These are phyloP conservation scores for Coffea eugenioides DNA, from an alignment of 257 asterid genomes.

Conservation along the genomic window DNA sequence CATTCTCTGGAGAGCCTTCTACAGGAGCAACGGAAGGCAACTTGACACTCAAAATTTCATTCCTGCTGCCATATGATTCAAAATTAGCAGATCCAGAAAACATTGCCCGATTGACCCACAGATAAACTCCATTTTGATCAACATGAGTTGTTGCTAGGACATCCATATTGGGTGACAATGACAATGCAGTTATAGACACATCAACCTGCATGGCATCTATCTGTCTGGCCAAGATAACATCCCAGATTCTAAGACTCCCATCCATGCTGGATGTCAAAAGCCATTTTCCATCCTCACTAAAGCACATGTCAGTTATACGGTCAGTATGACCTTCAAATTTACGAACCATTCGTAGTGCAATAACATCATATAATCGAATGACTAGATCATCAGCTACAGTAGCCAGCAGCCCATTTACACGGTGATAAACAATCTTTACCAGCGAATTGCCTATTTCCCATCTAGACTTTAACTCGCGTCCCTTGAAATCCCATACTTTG, in stretches of 20 bases:
- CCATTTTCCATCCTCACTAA: slow-evolving; percentile 97
- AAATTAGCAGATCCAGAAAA: slow-evolving; percentile 62
- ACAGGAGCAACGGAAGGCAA: slow-evolving; percentile 63
- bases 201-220: slow-evolving; percentile 83
- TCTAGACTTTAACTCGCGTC: slow-evolving; percentile 51
- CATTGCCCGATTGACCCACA: slow-evolving; percentile 91
- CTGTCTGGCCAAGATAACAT: slow-evolving; percentile 76
- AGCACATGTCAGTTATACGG: slow-evolving; percentile 83
- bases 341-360: slow-evolving; percentile 76
- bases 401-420: slow-evolving; percentile 82
- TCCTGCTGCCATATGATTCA: slow-evolving; percentile 70
- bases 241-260: slow-evolving; percentile 90
- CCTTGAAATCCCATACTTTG: slow-evolving; percentile 86
- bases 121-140: slow-evolving; percentile 80
- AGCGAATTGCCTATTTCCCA: slow-evolving; percentile 67
- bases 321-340: slow-evolving; percentile 88
- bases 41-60: slow-evolving; percentile 46
- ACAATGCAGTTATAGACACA: slow-evolving; percentile 67
- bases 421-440: slow-evolving; percentile 72
- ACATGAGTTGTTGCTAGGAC: slow-evolving; percentile 83
- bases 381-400: slow-evolving; percentile 79
- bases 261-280: slow-evolving; percentile 92
- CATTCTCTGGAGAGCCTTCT: slow-evolving; percentile 35
- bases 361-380: slow-evolving; percentile 77
- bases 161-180: slow-evolving; percentile 91